Base-by-base conservation (phyloP, 2,329 filamentous ascomycete genomes). In the Fusarium domesticum region DNA sequence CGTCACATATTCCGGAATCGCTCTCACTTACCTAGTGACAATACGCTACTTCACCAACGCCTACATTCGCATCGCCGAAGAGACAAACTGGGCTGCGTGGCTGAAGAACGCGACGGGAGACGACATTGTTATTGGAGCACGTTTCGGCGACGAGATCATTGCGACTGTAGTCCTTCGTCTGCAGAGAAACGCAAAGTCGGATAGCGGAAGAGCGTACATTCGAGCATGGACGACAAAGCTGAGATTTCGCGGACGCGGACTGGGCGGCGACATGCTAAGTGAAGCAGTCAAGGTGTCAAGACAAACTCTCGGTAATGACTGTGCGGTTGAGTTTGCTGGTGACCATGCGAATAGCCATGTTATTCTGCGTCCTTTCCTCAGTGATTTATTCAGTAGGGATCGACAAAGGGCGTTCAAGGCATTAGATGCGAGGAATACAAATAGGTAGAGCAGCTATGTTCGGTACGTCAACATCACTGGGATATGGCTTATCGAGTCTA, bases 191-290 rank as follows among this genome's bases (percentile, higher is more conserved):
- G 7, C 36, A 14, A 40, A 42, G 7, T 28, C 37, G 4, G 30
- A 45, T 18, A 37, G 76, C 19, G 80, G 80, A 36, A 76, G 74
- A 46, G 85, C 82, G 4, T 67, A 86, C 23, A 82, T 96, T 40
- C 79, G 86, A 14, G 89, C 85, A 3, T 95, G 89, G 89, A 91
- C 89, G 2, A 87, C 90, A 1, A 77, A 75, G 63, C 66, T 83
- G 38, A 74, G 76, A 54, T 93, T 89, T 65, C 76, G 89, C 16
- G 71, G 77, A 19, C 80, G 79, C 47, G 88, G 89, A 1, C 72
- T 93, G 6, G 89, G 89, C 0, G 74, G 73, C 4, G 85, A 83
- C 35, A 66, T 96, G 64, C 69, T 95, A 36, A 80, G 85, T 55
- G 83, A 87, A 57, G 87, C 85, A 2, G 80, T 90, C 6, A 73